These are phyloP conservation scores for Emericellopsis atlantica DNA, from an alignment of 2,329 filamentous ascomycete species.

Conservation along the genomic window DNA sequence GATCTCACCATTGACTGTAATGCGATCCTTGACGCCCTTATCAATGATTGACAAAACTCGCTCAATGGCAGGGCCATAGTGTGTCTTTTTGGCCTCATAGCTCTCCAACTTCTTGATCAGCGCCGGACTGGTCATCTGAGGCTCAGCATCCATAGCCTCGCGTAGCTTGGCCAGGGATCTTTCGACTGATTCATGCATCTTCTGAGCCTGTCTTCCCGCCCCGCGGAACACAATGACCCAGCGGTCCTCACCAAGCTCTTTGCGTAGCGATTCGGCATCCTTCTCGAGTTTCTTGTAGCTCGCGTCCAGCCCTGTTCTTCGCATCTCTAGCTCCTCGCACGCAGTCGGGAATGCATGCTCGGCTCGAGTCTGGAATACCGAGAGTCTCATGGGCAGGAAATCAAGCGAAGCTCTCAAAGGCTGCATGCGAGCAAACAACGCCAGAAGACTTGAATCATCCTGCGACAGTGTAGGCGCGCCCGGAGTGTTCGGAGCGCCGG, in stretches of 20 bases:
- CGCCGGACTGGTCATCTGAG: slow-evolving; percentile 59
- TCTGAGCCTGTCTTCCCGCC: slow-evolving; percentile 80
- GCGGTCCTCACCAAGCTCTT: slow-evolving; percentile 86
- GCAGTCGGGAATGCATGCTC: slow-evolving; percentile 75
- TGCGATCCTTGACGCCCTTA: slow-evolving; percentile 85
- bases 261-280: slow-evolving; percentile 78
- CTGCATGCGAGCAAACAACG: slow-evolving; percentile 90
- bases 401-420: slow-evolving; percentile 85
- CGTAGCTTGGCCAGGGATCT: slow-evolving; percentile 72
- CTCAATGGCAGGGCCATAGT: slow-evolving; percentile 89
- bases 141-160: slow-evolving; percentile 62
- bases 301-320: slow-evolving; percentile 63
- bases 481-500: slow-evolving; percentile 40
- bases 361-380: slow-evolving; percentile 71
- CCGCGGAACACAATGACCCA: slow-evolving; percentile 95
- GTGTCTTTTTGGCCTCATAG: slow-evolving; percentile 88
- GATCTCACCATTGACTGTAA: slow-evolving; percentile 95
- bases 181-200: slow-evolving; percentile 94
- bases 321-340: slow-evolving; percentile 74
- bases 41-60: slow-evolving; percentile 86
- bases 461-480: slow-evolving; percentile 43
- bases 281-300: slow-evolving; percentile 79
- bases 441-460: slow-evolving; percentile 80
- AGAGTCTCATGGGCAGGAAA: slow-evolving; percentile 88
- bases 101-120: slow-evolving; percentile 78